Percentiles rank a stretch among this genome's conserved stretches.
Evolutionary conservation across 495 filamentous ascomycete genomes (phyloP).

Genomic region (Penicillium roqueforti): DNA sequence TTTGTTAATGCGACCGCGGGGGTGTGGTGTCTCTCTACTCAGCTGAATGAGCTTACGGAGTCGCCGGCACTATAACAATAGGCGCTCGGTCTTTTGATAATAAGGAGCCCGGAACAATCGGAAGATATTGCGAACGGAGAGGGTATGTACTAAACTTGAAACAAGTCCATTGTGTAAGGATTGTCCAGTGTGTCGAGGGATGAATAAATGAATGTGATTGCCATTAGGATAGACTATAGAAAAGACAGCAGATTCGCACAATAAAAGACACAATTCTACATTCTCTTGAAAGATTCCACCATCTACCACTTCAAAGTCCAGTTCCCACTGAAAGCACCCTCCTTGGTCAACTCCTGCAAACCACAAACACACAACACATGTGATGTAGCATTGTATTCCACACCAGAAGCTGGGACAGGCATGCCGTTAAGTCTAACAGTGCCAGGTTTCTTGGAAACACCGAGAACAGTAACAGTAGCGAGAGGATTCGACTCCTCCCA

Average conservation of each 20-base stretch:
- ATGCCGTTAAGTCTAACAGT: constrained; percentile 51
- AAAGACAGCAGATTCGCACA: background rate
- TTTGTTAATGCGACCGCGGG: background rate
- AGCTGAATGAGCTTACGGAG: background rate
- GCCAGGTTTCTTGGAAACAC: constrained; percentile 43
- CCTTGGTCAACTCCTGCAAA: constrained; percentile 44
- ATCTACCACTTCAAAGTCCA: constrained; percentile 57
- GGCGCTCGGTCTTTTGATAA: background rate
- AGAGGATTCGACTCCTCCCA: constrained; percentile 60
- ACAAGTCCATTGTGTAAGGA: background rate
- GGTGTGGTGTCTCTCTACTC: background rate
- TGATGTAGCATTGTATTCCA: constrained; percentile 46
- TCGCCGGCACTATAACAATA: background rate
- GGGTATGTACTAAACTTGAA: background rate
- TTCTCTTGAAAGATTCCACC: background rate
- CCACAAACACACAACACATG: constrained; percentile 48
- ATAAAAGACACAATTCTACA: background rate
- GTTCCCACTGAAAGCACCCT: constrained; percentile 53
- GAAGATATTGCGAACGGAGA: background rate
- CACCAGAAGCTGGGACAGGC: constrained; percentile 32
- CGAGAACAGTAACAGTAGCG: constrained; percentile 63
- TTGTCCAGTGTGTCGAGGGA: background rate
- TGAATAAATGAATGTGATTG: background rate
- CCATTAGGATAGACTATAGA: background rate
- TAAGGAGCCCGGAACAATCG: background rate